Evolutionary conservation across 495 filamentous ascomycete species (phyloP).

Genomic region (Aspergillus incahuasiensis): DNA sequence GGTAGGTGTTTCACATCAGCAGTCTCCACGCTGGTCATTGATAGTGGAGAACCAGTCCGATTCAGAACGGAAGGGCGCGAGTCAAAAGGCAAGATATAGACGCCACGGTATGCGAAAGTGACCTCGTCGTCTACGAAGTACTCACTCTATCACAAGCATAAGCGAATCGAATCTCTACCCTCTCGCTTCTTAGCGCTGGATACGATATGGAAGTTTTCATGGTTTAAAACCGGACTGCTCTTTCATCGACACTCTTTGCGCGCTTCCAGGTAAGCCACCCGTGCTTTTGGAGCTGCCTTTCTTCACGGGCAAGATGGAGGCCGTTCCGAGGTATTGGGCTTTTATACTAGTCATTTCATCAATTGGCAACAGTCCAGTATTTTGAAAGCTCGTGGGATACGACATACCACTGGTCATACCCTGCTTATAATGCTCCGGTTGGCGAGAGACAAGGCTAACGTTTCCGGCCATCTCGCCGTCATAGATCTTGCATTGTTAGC

Average conservation of each 20-base stretch:
- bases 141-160: slow-evolving; percentile 1
- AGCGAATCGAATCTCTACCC: slow-evolving; percentile 1
- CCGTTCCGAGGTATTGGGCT: not conserved
- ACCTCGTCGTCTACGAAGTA: slow-evolving; percentile 1
- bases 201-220: slow-evolving; percentile 31
- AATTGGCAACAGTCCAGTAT: not conserved
- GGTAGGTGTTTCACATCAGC: slow-evolving; percentile 14
- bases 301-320: not conserved
- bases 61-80: slow-evolving; percentile 6
- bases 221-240: slow-evolving; percentile 25
- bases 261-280: slow-evolving; percentile 29
- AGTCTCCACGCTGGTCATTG: not conserved
- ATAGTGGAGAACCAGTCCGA: not conserved
- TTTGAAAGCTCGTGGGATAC: not conserved
- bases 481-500: slow-evolving; percentile 24
- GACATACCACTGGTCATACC: not conserved
- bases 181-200: slow-evolving; percentile 20
- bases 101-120: slow-evolving; percentile 8
- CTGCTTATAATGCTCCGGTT: not conserved
- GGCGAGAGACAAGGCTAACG: slow-evolving; percentile 16
- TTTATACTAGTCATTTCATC: not conserved
- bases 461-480: slow-evolving; percentile 5
- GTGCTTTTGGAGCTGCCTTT: slow-evolving; percentile 10
- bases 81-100: not conserved
- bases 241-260: slow-evolving; percentile 26